Percentiles rank a stretch among this genome's conserved stretches.
phyloP scores from a whole-genome alignment of 768 basidiomycete genomes.

The Rhodotorula graminis region DNA sequence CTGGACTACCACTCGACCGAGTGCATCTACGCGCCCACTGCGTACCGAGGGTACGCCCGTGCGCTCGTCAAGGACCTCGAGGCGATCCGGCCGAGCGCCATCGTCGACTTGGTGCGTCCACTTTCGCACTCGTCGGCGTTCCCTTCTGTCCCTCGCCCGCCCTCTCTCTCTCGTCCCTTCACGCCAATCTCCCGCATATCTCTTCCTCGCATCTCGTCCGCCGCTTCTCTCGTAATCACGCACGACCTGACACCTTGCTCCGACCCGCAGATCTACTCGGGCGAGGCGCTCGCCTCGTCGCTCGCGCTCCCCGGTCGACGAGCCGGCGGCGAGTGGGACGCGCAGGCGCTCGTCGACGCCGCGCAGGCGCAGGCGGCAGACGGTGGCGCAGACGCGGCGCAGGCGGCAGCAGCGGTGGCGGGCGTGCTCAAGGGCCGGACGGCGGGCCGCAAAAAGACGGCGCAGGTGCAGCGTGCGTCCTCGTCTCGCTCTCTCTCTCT shows the following conservation, averaged over 20 bases:
- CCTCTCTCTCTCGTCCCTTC: background rate
- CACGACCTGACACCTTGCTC: constrained; percentile 48
- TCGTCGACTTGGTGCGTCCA: constrained; percentile 95
- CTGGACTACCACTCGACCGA: constrained; percentile 98
- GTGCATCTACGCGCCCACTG: constrained; percentile 98
- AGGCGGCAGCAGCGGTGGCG: background rate
- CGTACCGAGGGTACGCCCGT: constrained; percentile 93
- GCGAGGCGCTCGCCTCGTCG: constrained; percentile 41
- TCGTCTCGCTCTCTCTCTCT: background rate
- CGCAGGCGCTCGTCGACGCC: constrained; percentile 9
- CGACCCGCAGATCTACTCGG: constrained; percentile 41
- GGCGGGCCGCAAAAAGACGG: background rate
- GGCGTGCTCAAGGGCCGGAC: no score
- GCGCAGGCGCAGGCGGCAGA: constrained; percentile 23
- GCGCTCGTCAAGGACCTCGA: constrained; percentile 93
- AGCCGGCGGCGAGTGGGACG: constrained; percentile 33
- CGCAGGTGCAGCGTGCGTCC: constrained; percentile 34
- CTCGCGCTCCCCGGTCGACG: constrained; percentile 31
- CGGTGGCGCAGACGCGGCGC: background rate
- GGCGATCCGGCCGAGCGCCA: constrained; percentile 84
- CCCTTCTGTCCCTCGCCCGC: no score
- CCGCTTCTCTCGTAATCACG: constrained; percentile 41
- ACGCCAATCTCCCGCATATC: no score
- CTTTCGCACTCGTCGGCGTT: no score
- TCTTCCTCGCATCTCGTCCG: no score